These are phyloP conservation scores for Eucalyptus erythrocorys DNA, from an alignment of 345 rosid species.

Conservation along the genomic window DNA sequence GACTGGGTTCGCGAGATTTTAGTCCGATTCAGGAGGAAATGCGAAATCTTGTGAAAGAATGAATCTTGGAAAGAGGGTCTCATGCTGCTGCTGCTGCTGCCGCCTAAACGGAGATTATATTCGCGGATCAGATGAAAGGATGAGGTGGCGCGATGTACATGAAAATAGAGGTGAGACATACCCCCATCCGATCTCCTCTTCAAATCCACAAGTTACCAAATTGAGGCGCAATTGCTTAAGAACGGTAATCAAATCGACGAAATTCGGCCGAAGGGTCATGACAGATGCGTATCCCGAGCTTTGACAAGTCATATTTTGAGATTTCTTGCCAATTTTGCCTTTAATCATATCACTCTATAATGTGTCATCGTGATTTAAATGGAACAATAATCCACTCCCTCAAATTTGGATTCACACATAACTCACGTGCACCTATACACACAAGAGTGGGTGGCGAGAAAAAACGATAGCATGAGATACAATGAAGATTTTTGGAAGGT, in stretches of 20 bases:
- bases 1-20: background rate
- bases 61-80: background rate
- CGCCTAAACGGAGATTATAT: background rate
- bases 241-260: too few species aligned
- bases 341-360: fast-evolving
- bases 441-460: too few species aligned
- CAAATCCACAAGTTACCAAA: too few species aligned
- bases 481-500: too few species aligned
- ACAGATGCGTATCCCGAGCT: too few species aligned
- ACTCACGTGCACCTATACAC: too few species aligned
- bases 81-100: background rate
- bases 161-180: background rate
- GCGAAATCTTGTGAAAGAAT: background rate
- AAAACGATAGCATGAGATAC: too few species aligned
- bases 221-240: too few species aligned
- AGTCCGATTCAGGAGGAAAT: background rate
- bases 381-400: too few species aligned
- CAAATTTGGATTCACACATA: background rate
- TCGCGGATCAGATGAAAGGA: background rate
- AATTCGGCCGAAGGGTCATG: background rate
- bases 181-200: too few species aligned
- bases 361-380: fast-evolving
- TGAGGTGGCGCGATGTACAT: background rate
- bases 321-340: too few species aligned
- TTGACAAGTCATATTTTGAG: background rate